A percentile compares a stretch with the other conserved stretches of the same genome.
Evolutionary conservation across 352 stramenopile genomes (phyloP).

Genomic region (Pythium rishiriense): DNA sequence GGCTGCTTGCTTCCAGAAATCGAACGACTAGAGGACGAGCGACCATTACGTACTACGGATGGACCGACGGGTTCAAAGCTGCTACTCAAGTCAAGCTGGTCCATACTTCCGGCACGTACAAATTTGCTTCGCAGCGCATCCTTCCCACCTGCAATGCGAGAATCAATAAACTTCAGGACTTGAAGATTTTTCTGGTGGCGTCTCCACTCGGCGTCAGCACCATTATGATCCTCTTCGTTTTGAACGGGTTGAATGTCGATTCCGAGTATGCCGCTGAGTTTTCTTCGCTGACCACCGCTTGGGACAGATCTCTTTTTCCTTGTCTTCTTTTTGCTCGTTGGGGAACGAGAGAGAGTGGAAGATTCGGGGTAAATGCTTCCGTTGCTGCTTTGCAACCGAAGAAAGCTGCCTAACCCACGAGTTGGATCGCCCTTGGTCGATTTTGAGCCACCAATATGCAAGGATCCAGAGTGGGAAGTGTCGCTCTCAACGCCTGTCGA

Average conservation of each 20-base stretch:
- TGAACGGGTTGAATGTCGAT: background rate
- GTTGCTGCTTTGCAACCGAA: background rate
- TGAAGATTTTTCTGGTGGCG: conserved; percentile 19
- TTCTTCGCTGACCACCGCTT: conserved; percentile 7
- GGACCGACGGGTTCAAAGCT: background rate
- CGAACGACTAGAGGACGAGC: too few species aligned
- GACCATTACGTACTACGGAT: too few species aligned
- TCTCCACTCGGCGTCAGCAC: conserved; percentile 4
- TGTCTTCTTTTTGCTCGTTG: background rate
- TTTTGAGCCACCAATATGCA: background rate
- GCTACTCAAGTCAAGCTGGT: background rate
- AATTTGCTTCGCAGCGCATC: background rate
- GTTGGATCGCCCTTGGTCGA: background rate
- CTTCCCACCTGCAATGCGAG: background rate
- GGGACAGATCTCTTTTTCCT: conserved; percentile 1
- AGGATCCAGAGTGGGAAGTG: background rate
- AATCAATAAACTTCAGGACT: conserved; percentile 17
- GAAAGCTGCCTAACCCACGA: background rate
- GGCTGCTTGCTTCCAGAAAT: too few species aligned
- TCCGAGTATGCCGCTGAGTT: conserved; percentile 5
- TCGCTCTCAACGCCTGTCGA: background rate
- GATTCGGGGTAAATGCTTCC: background rate
- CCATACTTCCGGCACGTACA: conserved; percentile 1
- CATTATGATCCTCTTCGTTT: background rate
- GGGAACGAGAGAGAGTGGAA: background rate